phyloP scores from a whole-genome alignment of 306 rosid species.

The Sicyos edulis region DNA sequence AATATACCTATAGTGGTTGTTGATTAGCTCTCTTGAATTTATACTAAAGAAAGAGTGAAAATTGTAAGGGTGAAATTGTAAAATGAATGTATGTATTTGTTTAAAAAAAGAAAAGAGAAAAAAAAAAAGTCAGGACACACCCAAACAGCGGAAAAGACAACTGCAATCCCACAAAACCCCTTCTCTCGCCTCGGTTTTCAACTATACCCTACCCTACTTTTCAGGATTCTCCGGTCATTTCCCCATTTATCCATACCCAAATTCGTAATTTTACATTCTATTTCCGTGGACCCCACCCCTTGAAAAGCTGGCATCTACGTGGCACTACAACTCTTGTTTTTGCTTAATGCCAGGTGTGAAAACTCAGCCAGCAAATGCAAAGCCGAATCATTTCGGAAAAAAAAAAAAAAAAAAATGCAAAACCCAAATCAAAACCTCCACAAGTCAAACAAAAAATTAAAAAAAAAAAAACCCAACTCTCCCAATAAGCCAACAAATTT shows the following conservation, averaged over 20 bases:
- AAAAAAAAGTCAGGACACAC: constrained; percentile 14
- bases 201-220: constrained; percentile 29
- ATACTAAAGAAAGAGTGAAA: too few species aligned
- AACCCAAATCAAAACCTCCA: not conserved
- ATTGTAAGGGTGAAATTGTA: constrained; percentile 1
- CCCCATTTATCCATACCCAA: not conserved
- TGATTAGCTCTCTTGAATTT: too few species aligned
- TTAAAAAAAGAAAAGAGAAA: not conserved
- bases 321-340: constrained; percentile 13
- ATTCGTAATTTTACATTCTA: constrained; percentile 11
- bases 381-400: not conserved
- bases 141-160: constrained; percentile 32
- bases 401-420: not conserved
- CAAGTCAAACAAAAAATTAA: too few species aligned
- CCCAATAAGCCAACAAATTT: too few species aligned
- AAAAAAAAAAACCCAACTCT: too few species aligned
- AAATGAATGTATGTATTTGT: constrained; percentile 15
- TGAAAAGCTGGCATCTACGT: constrained; percentile 34
- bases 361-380: constrained; percentile 30
- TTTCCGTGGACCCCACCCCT: constrained; percentile 4
- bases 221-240: constrained; percentile 23
- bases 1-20: too few species aligned
- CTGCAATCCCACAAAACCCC: constrained; percentile 31
- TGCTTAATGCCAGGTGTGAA: constrained; percentile 32
- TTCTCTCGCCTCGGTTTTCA: constrained; percentile 31